A percentile compares a stretch with the other conserved stretches of the same genome.
Evolutionary conservation across 2,329 filamentous ascomycete species (phyloP).

Genomic region (Teratosphaeria nubilosa): DNA sequence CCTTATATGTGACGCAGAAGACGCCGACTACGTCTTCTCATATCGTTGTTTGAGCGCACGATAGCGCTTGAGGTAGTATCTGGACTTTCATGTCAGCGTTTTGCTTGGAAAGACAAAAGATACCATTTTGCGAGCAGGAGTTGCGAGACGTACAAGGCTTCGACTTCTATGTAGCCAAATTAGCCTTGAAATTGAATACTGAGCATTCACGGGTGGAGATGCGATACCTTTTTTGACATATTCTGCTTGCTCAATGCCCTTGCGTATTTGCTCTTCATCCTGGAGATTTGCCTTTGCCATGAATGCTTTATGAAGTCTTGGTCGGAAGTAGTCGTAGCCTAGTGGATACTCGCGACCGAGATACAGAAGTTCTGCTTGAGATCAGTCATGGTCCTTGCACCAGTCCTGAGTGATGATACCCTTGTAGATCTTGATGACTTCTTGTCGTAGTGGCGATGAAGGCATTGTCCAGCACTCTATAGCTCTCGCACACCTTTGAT

Average conservation of each 20-base stretch:
- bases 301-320: conserved; percentile 77
- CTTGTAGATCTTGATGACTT: conserved; percentile 85
- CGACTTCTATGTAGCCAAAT: conserved; percentile 56
- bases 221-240: conserved; percentile 78
- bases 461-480: conserved; percentile 5
- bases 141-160: conserved; percentile 62
- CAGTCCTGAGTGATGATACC: conserved; percentile 38
- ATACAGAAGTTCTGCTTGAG: conserved; percentile 64
- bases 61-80: conserved; percentile 88
- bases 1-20: not conserved
- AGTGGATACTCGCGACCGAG: conserved; percentile 79
- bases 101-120: not conserved
- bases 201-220: not conserved
- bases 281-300: conserved; percentile 58
- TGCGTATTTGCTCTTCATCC: conserved; percentile 64
- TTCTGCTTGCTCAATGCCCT: conserved; percentile 66
- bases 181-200: not conserved
- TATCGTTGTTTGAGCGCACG: conserved; percentile 76
- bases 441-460: conserved; percentile 50
- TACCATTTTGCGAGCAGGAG: conserved; percentile 3
- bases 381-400: not conserved
- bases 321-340: conserved; percentile 73
- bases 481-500: not conserved
- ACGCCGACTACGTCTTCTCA: conserved; percentile 44
- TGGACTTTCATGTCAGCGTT: conserved; percentile 28